Conservation (phyloP, 2,329 filamentous ascomycete genomes). For the Ceratocystis lukuohia region DNA sequence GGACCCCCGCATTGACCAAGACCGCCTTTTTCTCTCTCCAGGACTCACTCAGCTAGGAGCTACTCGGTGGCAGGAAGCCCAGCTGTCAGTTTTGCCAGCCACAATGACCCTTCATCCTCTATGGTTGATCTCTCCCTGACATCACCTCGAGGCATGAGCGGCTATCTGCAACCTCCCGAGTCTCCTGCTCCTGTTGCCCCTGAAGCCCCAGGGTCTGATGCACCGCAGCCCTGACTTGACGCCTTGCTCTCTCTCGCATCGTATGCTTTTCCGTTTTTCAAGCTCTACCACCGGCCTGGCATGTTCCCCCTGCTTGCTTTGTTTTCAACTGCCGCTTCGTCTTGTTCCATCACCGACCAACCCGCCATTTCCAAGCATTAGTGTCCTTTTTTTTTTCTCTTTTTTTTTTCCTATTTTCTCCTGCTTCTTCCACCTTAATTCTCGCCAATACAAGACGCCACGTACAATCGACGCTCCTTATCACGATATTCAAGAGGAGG, state of each 20-base stretch:
- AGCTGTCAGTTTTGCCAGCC: slow-evolving; percentile 12
- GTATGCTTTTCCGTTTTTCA: not conserved
- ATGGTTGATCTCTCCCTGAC: not conserved
- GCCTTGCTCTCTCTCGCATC: not conserved
- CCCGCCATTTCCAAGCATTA: not conserved
- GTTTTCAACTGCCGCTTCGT: not conserved
- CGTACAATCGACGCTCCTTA: slow-evolving; percentile 18
- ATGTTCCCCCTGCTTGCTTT: slow-evolving; percentile 7
- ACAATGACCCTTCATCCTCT: not conserved
- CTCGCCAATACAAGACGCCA: slow-evolving; percentile 18
- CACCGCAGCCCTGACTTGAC: not conserved
- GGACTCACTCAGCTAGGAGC: slow-evolving; percentile 12
- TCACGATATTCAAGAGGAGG: slow-evolving; percentile 7
- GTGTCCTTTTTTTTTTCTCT: not conserved
- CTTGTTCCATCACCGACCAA: not conserved
- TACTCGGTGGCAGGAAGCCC: slow-evolving; percentile 15
- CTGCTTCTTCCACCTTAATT: not conserved
- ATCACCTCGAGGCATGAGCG: not conserved
- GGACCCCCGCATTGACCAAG: slow-evolving; percentile 17
- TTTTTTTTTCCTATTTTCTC: not conserved
- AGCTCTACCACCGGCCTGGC: not conserved
- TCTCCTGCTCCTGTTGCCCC: not conserved
- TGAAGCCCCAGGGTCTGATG: not conserved
- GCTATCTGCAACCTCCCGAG: not conserved
- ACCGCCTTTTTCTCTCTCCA: slow-evolving; percentile 17